Evolutionary conservation across 1,139 yeast species (phyloP), one percentile per base, ranked within the genome.

Genomic region (Lodderomyces orthopsilosis): DNA sequence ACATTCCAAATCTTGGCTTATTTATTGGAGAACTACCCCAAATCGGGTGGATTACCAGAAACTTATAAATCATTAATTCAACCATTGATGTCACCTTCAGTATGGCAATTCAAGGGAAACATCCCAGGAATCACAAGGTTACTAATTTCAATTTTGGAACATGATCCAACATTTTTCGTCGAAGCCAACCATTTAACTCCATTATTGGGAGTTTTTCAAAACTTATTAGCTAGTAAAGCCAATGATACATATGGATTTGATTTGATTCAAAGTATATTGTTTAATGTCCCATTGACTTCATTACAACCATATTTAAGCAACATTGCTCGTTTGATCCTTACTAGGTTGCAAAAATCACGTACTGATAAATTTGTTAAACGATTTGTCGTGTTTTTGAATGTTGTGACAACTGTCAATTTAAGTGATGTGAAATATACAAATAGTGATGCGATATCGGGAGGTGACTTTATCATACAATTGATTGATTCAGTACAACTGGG

Each of bases 181-280:
- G 68, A 69, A 41, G 23, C 41, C 1, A 72, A 68, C 37, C 41
- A 42, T 14, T 63, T 91, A 43, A 78, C 85, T 28, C 96, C 98
- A 3, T 77, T 94, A 33, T 70, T 94, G 42, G 99, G 99, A 38
- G 95, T 94, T n/a, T 94, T 89, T 72, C 98, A 94, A 67, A 90
- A 91, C 59, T 72, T 94, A 49, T 81, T 93, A 43, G 82, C 97
- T 1, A 88, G 97, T 0, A 86, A 85, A 55, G 77, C 80, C 14
- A 85, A 89, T 56, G 98, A 93, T 54, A 65, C 67, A 34, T 77
- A 81, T 56, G 98, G 98, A 2, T 85, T 94, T 59, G 97, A 93
- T 47, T 68, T 94, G 38, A 66, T 94, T 39, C 93, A 87, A 59
- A 69, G 77, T 7, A 81, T 94, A 38, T 63, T 91, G 43, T 59